A percentile compares a stretch with the other conserved stretches of the same genome.
These are phyloP conservation scores for Avena eriantha DNA, from an alignment of 176 grass and related monocot species.

Conservation along the genomic window DNA sequence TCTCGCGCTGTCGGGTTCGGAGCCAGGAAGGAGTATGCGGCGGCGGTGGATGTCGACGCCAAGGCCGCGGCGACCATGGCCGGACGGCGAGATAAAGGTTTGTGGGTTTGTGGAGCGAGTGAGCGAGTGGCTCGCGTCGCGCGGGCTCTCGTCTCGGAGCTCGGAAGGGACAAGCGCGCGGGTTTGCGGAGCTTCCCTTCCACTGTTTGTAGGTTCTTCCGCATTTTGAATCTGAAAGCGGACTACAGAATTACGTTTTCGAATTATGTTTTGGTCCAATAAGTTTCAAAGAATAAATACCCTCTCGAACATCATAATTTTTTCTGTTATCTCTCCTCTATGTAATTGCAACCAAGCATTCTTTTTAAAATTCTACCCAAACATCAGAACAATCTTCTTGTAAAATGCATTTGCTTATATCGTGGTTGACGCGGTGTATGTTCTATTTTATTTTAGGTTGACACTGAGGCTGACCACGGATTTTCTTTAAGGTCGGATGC, in stretches of 20 bases:
- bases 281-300: too few species aligned
- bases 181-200: constrained; percentile 5
- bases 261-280: too few species aligned
- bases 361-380: too few species aligned
- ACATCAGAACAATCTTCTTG: too few species aligned
- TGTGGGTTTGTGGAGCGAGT: background rate
- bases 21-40: constrained; percentile 22
- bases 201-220: background rate
- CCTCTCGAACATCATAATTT: too few species aligned
- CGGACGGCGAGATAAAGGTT: background rate
- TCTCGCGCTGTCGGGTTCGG: constrained; percentile 50
- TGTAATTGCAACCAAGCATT: too few species aligned
- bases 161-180: constrained; percentile 9
- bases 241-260: background rate
- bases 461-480: too few species aligned
- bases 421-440: too few species aligned
- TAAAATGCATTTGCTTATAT: too few species aligned
- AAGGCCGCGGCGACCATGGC: constrained; percentile 27
- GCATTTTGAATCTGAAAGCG: background rate
- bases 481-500: too few species aligned
- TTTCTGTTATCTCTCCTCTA: too few species aligned
- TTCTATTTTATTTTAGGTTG: too few species aligned
- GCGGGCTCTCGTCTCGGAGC: background rate
- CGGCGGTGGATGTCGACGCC: background rate
- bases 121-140: constrained; percentile 23